phyloP scores from a whole-genome alignment of 1,284 basidiomycete genomes.

The Agaricales sp. region DNA sequence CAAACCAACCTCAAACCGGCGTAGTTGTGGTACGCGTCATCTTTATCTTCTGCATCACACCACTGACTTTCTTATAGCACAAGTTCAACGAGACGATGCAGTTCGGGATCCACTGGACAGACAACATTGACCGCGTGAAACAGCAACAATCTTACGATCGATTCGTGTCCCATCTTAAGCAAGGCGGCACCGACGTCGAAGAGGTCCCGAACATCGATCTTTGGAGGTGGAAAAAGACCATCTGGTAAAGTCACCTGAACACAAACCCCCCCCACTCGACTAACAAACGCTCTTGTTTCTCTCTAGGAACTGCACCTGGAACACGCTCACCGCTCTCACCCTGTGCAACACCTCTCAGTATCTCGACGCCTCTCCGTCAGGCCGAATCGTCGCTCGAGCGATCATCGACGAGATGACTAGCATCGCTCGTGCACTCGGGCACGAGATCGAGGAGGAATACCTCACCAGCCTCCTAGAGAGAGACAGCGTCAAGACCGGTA shows the following conservation, averaged over 20 bases:
- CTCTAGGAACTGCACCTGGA: constrained; percentile 6
- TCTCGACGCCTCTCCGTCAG: constrained; percentile 4
- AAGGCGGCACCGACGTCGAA: constrained; percentile 4
- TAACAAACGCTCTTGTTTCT: not conserved
- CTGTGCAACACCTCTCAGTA: constrained; percentile 5
- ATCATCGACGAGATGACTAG: constrained; percentile 6
- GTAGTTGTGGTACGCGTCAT: constrained; percentile 1
- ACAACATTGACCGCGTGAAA: not conserved
- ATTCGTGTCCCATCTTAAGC: not conserved
- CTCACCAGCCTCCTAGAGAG: not conserved
- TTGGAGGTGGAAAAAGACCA: constrained; percentile 6
- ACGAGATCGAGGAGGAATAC: constrained; percentile 5
- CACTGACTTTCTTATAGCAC: not conserved
- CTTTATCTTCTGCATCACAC: not conserved
- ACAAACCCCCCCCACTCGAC: not conserved
- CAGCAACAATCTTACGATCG: constrained; percentile 3
- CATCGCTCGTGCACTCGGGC: constrained; percentile 3
- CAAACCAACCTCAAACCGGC: not conserved
- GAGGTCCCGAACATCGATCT: constrained; percentile 3
- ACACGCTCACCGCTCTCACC: constrained; percentile 3
- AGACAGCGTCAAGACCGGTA: not conserved
- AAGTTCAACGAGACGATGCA: constrained; percentile 3
- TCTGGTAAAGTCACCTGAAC: constrained; percentile 1
- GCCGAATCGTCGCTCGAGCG: constrained; percentile 2
- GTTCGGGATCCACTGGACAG: constrained; percentile 4